Conservation (phyloP, 2,329 filamentous ascomycete genomes). For the Arthrinium puccinioides region DNA sequence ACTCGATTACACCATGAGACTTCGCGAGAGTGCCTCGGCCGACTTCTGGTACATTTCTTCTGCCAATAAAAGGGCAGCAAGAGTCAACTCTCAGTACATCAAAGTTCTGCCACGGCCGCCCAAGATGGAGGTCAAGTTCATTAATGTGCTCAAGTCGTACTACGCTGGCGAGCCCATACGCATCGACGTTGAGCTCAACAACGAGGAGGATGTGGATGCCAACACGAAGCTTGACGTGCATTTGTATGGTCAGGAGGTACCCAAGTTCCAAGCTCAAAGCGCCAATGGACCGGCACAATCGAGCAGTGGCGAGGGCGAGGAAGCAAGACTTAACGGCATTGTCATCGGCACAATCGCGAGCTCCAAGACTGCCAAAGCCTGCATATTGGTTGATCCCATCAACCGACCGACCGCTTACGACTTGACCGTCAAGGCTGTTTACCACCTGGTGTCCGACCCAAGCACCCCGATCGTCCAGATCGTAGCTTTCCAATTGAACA, state of each 20-base stretch:
- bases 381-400: constrained; percentile 43
- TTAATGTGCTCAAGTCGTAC: constrained; percentile 60
- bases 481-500: constrained; percentile 58
- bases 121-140: constrained; percentile 71
- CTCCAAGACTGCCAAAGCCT: constrained; percentile 32
- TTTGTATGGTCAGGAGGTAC: constrained; percentile 52
- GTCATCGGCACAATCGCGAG: constrained; percentile 39
- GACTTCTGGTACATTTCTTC: constrained; percentile 44
- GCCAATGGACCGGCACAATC: constrained; percentile 24
- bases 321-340: constrained; percentile 34
- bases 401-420: constrained; percentile 51
- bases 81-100: constrained; percentile 47
- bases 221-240: constrained; percentile 63
- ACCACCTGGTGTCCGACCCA: constrained; percentile 71
- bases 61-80: constrained; percentile 37
- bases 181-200: constrained; percentile 63
- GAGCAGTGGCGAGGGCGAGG: constrained; percentile 28
- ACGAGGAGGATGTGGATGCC: constrained; percentile 72
- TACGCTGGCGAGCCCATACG: constrained; percentile 76
- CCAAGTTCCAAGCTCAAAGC: constrained; percentile 35
- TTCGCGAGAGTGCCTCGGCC: constrained; percentile 33
- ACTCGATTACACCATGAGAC: constrained; percentile 56
- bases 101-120: constrained; percentile 82
- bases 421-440: constrained; percentile 65
- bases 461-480: constrained; percentile 76